A percentile compares a stretch with the other conserved stretches of the same genome.
Evolutionary conservation across 768 basidiomycete genomes (phyloP).

Genomic region (Erythrobasidium yunnanense): DNA sequence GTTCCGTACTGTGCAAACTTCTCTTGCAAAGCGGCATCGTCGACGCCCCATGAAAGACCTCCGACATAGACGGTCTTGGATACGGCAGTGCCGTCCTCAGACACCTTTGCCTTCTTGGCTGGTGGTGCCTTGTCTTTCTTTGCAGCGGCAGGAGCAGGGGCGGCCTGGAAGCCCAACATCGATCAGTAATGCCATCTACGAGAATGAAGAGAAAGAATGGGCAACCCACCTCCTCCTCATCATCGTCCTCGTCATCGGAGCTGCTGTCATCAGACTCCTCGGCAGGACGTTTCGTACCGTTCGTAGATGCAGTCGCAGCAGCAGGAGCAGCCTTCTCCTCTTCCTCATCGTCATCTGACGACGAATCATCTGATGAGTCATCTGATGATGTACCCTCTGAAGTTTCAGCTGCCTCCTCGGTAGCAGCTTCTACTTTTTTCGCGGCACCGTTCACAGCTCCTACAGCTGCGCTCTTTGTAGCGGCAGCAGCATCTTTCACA

Average conservation of each 20-base stretch:
- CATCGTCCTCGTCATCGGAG: constrained; percentile 49
- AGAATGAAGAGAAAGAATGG: not conserved
- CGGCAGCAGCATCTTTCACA: not conserved
- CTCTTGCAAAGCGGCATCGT: constrained; percentile 82
- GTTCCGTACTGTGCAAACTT: constrained; percentile 85
- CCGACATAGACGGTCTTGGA: constrained; percentile 78
- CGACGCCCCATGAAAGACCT: constrained; percentile 86
- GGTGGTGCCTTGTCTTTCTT: constrained; percentile 45
- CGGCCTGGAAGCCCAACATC: constrained; percentile 17
- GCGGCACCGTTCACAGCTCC: not conserved
- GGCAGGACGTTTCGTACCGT: constrained; percentile 36
- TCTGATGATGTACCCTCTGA: not conserved
- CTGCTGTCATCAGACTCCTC: constrained; percentile 51
- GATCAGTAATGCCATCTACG: too few species aligned
- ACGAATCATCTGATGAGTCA: constrained; percentile 24
- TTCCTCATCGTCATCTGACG: not conserved
- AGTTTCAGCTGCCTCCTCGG: constrained; percentile 14
- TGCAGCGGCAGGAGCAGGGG: constrained; percentile 24
- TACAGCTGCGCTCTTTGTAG: constrained; percentile 2
- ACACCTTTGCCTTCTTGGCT: constrained; percentile 69
- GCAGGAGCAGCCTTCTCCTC: not conserved
- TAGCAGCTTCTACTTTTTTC: constrained; percentile 19
- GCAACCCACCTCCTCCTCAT: constrained; percentile 41
- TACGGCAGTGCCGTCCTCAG: constrained; percentile 45
- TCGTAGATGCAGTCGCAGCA: not conserved